These are phyloP conservation scores for Cyamopsis tetragonoloba DNA, from an alignment of 306 rosid species.

Conservation along the genomic window DNA sequence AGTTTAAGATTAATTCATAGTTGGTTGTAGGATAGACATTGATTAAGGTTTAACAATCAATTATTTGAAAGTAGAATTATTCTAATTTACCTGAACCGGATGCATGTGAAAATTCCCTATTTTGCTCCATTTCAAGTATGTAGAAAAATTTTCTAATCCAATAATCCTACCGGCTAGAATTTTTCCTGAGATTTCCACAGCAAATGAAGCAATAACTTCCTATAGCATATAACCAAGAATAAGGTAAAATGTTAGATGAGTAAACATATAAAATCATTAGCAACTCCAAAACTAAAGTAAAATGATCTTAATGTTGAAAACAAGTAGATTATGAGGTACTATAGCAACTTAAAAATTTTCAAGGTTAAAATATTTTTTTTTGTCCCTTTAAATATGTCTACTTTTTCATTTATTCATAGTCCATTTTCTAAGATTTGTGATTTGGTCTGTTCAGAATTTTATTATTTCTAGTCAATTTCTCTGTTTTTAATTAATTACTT, in stretches of 20 bases:
- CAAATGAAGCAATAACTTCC: conserved; percentile 62
- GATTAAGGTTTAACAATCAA: background rate
- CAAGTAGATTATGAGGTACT: background rate
- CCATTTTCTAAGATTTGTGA: too few relatives aligned
- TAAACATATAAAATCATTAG: background rate
- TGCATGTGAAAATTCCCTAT: conserved; percentile 56
- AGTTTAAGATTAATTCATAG: background rate
- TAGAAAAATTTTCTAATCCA: conserved; percentile 40
- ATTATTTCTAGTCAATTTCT: too few relatives aligned
- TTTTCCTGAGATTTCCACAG: conserved; percentile 47
- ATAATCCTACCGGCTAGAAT: conserved; percentile 47
- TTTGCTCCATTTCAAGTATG: conserved; percentile 81
- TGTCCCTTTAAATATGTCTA: too few relatives aligned
- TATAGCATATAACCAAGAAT: conserved; percentile 35
- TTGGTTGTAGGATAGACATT: background rate
- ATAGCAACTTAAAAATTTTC: background rate
- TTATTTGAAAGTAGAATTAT: background rate
- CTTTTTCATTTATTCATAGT: too few relatives aligned
- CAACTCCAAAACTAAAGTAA: background rate
- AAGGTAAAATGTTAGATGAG: background rate
- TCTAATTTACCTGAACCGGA: conserved; percentile 60
- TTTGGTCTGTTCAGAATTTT: too few relatives aligned
- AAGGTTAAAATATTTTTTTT: too few relatives aligned
- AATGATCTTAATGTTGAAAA: background rate
- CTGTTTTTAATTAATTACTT: too few relatives aligned